These are phyloP conservation scores for Lenzites betulinus DNA, from an alignment of 768 basidiomycete species.

Conservation along the genomic window DNA sequence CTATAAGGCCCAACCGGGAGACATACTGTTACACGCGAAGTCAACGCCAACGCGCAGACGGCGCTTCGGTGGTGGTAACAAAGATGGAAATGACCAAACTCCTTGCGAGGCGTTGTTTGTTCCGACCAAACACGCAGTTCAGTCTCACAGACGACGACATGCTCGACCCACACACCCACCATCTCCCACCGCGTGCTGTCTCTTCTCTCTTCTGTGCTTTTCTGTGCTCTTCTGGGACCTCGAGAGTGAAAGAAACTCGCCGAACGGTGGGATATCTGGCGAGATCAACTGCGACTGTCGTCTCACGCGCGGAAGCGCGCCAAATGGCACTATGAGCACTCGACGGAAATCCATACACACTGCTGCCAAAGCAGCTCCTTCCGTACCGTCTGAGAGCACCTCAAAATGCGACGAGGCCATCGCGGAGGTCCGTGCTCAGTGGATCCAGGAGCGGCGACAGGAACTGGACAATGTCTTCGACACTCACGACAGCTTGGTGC, in stretches of 20 bases:
- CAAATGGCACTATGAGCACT: conserved; percentile 19
- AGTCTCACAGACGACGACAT: conserved; percentile 30
- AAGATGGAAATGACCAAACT: conserved; percentile 5
- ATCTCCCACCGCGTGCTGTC: conserved; percentile 5
- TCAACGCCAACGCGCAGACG: too few species aligned
- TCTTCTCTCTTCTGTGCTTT: not conserved
- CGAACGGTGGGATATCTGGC: conserved; percentile 64
- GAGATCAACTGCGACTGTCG: conserved; percentile 51
- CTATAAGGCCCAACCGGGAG: too few species aligned
- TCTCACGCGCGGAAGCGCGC: conserved; percentile 21
- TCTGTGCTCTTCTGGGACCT: not conserved
- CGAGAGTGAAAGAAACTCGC: conserved; percentile 55
- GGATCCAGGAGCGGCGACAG: conserved; percentile 60
- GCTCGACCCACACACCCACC: conserved; percentile 25
- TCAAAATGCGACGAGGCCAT: conserved; percentile 23
- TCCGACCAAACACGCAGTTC: conserved; percentile 33
- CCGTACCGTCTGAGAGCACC: not conserved
- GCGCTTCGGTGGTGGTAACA: too few species aligned
- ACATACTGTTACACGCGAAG: too few species aligned
- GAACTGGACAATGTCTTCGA: conserved; percentile 61
- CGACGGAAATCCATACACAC: conserved; percentile 6
- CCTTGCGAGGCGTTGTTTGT: conserved; percentile 28
- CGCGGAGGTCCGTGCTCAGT: conserved; percentile 40
- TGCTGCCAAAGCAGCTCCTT: not conserved
- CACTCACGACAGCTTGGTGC: conserved; percentile 73